Evolutionary conservation across 2,329 filamentous ascomycete species (phyloP), one percentile per base, ranked within the genome.

Genomic region (Stemphylium beticola): DNA sequence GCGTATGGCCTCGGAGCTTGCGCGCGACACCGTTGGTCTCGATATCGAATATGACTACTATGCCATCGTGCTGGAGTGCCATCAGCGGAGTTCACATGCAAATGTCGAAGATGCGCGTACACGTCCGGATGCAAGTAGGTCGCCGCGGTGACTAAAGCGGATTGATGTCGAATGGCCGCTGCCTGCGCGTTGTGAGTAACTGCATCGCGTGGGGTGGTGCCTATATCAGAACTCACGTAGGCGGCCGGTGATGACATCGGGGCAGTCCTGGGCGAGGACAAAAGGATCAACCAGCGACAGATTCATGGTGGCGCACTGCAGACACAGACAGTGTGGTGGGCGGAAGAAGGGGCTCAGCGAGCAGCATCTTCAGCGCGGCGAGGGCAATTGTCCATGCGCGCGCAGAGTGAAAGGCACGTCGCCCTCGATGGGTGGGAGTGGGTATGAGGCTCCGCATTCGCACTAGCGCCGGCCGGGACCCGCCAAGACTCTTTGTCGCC

Each of bases 1-100:
- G 88, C 45, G 91, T 96, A 77, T 99, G 95, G 11, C 93, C 95
- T 62, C 92, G 87, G 60, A 99, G 81, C 78, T 98, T 99, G 71
- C 92, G 89, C 54, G 95, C 95, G 4, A 98, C 91, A 33, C 95
- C 93, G 83, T 96, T 96, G 9, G 96, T 99, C 77, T 99, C 96
- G 44, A 98, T 86, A 73, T 99, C 95, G 83, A 96, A 99, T 41
- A 99, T 90, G 50, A 96, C 91, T 36, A 99, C 90, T 4, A 92
- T 95, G 64, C 95, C 95, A 78, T 99, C 95, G 58, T 85, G 81
- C 82, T 85, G 60, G 26, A 18, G 36, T 10, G 37, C 36, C 37
- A 63, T 68, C 49, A 67, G 68, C 54, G 36, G 8, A 32, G 31
- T 37, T 47, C 18, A 56, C 58, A 67, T 54, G 64, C 58, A 49